These are phyloP conservation scores for Rhodosorus marinus DNA, from an alignment of 23 red algal genomes.

Conservation along the genomic window DNA sequence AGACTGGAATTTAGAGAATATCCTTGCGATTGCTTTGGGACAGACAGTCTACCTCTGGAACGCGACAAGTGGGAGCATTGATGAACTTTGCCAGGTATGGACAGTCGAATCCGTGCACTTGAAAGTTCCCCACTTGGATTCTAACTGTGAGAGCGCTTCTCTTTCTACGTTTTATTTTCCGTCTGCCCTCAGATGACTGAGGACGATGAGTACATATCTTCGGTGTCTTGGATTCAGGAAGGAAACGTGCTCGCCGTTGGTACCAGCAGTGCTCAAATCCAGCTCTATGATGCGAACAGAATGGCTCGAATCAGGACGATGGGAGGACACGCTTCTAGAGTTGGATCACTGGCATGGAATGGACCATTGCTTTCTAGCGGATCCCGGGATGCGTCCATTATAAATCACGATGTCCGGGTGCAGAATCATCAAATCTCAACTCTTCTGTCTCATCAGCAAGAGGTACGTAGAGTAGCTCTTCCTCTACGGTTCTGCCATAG, in stretches of 20 bases:
- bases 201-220: conserved; percentile 84
- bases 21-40: conserved; percentile 69
- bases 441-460: conserved; percentile 51
- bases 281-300: conserved; percentile 79
- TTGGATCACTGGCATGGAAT: conserved; percentile 92
- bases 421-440: conserved; percentile 56
- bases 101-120: too few species aligned
- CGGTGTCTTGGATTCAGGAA: conserved; percentile 75
- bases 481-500: neutral
- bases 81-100: conserved; percentile 57
- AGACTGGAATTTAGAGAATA: conserved; percentile 72
- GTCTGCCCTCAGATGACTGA: too few species aligned
- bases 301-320: conserved; percentile 39
- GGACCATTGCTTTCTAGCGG: conserved; percentile 73
- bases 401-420: conserved; percentile 79
- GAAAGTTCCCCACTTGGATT: too few species aligned
- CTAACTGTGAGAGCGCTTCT: too few species aligned
- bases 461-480: conserved; percentile 9
- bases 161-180: too few species aligned
- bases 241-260: conserved; percentile 76
- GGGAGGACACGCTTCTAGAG: conserved; percentile 59
- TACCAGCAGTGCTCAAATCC: conserved; percentile 48
- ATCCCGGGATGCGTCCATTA: conserved; percentile 66
- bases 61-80: conserved; percentile 64
- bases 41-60: conserved; percentile 91